Evolutionary conservation across 2,329 filamentous ascomycete species (phyloP).

Genomic region (Podosphaera fusca): DNA sequence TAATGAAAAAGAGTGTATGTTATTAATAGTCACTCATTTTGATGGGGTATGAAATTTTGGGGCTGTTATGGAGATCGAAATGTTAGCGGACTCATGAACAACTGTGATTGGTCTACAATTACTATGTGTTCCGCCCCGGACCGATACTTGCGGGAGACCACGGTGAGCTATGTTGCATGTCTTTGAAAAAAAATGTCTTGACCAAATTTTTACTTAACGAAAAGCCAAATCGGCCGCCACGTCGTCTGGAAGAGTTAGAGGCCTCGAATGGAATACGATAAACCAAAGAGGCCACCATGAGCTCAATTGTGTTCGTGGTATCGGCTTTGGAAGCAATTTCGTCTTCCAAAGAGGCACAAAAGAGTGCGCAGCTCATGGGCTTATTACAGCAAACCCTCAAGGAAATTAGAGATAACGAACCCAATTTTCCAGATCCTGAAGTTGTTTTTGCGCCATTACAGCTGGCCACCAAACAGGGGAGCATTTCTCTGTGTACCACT

Average conservation of each 20-base stretch:
- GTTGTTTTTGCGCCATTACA: slow-evolving; percentile 78
- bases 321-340: slow-evolving; percentile 83
- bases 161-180: background rate
- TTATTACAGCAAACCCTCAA: slow-evolving; percentile 59
- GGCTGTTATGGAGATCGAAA: background rate
- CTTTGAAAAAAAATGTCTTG: background rate
- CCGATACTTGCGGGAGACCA: background rate
- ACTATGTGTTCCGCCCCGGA: background rate
- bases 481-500: slow-evolving; percentile 64
- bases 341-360: slow-evolving; percentile 72
- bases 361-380: slow-evolving; percentile 64
- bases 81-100: background rate
- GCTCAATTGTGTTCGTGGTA: slow-evolving; percentile 87
- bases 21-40: background rate
- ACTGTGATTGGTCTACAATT: background rate
- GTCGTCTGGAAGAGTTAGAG: background rate
- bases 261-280: slow-evolving; percentile 12
- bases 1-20: background rate
- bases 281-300: slow-evolving; percentile 35
- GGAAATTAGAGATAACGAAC: slow-evolving; percentile 68
- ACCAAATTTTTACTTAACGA: background rate
- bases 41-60: background rate
- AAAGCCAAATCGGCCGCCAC: background rate
- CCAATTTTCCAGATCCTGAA: slow-evolving; percentile 67
- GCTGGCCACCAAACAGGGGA: slow-evolving; percentile 69